Evolutionary conservation across 2,329 filamentous ascomycete genomes (phyloP), one percentile per base, ranked within the genome.

Genomic region (Samsoniella hepiali): DNA sequence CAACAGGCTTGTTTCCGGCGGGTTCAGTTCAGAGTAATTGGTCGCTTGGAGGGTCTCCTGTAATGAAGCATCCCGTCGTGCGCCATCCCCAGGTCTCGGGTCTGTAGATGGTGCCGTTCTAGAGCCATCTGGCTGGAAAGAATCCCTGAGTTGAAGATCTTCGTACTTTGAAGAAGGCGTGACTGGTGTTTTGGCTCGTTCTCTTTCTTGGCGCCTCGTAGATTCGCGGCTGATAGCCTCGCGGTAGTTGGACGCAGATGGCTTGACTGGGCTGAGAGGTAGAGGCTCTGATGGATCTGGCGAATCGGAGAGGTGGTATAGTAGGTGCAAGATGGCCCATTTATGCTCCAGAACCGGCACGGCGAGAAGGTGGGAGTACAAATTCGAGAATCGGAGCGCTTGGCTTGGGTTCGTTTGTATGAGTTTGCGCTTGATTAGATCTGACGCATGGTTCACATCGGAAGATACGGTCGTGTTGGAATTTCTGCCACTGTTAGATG

Each of bases 271-370:
- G 62, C 73, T 80, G 42, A 81, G 68, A n/a, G 79, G 79, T 11
- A 79, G 73, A 50, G 81, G 83, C 61, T 84, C 81, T 68, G 76
- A 79, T 2, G 84, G 83, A 65, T 86, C 80, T 40, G 83, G 82
- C 3, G 84, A 86, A 71, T 93, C 90, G 65, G 91, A 88, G 55
- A 97, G 84, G 70, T 91, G 88, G 74, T 95, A 90, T 49, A 99
- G 84, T 49, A 99, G 87, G 74, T 96, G 96, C 27, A 99, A 82
- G 68, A 99, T 97, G 3, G 91, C 92, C 93, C 93, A 98, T 83
- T 99, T 99, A 76, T 97, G 91, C 71, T 91, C 90, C 51, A 99
- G 83, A 6, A 98, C 93, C 0, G 93, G 93, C 68, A 97, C 87
- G n/a, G 91, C 91, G 32, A 97, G 82, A 22, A 99, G 84, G 63